Conservation (phyloP, 1,139 yeast genomes). For the Tardiomyces depauwii region DNA sequence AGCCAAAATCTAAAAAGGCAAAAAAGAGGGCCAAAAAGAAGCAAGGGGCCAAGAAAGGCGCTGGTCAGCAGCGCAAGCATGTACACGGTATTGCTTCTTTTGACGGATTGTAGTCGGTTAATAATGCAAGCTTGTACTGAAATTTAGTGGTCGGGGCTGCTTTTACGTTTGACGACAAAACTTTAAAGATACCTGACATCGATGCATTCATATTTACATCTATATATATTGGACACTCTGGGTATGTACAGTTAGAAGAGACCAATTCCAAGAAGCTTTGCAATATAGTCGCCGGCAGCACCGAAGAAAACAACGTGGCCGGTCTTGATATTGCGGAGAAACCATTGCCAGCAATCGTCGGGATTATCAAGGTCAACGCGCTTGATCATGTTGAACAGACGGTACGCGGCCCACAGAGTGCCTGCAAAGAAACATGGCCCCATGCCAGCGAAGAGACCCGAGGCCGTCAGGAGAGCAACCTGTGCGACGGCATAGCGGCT, state of each 20-base stretch:
- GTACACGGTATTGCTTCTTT: slow-evolving; percentile 47
- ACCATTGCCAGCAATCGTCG: slow-evolving; percentile 69
- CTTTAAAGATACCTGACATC: too few relatives aligned
- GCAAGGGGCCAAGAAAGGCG: slow-evolving; percentile 19
- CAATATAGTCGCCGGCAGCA: slow-evolving; percentile 58
- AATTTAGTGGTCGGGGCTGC: too few relatives aligned
- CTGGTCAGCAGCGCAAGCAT: slow-evolving; percentile 37
- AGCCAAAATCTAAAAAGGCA: slow-evolving; percentile 10
- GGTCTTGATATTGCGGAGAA: slow-evolving; percentile 64
- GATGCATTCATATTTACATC: slow-evolving; percentile 1
- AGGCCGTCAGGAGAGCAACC: slow-evolving; percentile 47
- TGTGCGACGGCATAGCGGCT: slow-evolving; percentile 57
- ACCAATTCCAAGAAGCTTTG: slow-evolving; percentile 33
- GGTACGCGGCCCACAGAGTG: slow-evolving; percentile 53
- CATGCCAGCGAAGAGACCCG: slow-evolving; percentile 73
- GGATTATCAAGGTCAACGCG: slow-evolving; percentile 73
- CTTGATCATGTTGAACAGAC: slow-evolving; percentile 55
- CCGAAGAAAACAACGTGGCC: slow-evolving; percentile 77
- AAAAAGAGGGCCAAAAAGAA: slow-evolving; percentile 12
- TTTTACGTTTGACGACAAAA: too few relatives aligned
- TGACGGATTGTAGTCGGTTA: slow-evolving; percentile 3
- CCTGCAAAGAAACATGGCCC: slow-evolving; percentile 74
- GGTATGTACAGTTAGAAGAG: slow-evolving; percentile 20
- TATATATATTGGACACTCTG: not conserved
- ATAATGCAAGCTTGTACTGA: too few relatives aligned